A percentile compares a stretch with the other conserved stretches of the same genome.
phyloP scores from a whole-genome alignment of 768 basidiomycete genomes.

The Lactifluus echinatus region DNA sequence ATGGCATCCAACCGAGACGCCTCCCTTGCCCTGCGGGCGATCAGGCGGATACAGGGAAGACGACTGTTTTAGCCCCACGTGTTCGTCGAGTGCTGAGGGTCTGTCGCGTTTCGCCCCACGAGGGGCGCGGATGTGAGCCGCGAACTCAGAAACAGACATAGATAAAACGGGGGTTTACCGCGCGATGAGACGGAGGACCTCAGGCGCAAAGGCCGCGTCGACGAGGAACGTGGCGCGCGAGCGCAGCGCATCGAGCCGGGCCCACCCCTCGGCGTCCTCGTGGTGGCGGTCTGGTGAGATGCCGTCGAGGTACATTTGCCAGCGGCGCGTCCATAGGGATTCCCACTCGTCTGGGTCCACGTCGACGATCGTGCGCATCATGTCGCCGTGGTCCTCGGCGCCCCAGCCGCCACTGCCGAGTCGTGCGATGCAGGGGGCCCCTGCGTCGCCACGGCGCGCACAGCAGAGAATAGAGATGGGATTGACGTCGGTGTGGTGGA shows the following conservation, averaged over 20 bases:
- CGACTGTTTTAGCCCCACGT: not conserved
- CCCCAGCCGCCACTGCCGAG: conserved; percentile 17
- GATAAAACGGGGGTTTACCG: not conserved
- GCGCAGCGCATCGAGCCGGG: conserved; percentile 13
- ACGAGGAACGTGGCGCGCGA: conserved; percentile 10
- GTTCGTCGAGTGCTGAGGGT: conserved; percentile 15
- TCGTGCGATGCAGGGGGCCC: conserved; percentile 10
- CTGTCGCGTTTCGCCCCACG: not conserved
- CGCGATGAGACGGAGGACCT: conserved; percentile 13
- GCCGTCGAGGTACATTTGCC: conserved; percentile 20
- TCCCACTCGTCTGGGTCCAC: conserved; percentile 18
- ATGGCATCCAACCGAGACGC: conserved; percentile 13
- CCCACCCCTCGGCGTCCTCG: conserved; percentile 15
- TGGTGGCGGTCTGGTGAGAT: conserved; percentile 8
- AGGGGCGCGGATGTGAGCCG: not conserved
- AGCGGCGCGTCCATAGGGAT: conserved; percentile 13
- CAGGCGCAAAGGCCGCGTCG: conserved; percentile 12
- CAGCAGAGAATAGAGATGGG: conserved; percentile 3
- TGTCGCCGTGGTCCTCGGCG: conserved; percentile 10
- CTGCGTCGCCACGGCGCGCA: conserved; percentile 8
- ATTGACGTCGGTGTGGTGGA: conserved; percentile 13
- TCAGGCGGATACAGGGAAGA: conserved; percentile 8
- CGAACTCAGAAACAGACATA: not conserved
- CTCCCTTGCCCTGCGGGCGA: not conserved
- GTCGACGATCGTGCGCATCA: conserved; percentile 16